Evolutionary conservation across 2,329 filamentous ascomycete genomes (phyloP).

Genomic region (Xylariaceae sp.): DNA sequence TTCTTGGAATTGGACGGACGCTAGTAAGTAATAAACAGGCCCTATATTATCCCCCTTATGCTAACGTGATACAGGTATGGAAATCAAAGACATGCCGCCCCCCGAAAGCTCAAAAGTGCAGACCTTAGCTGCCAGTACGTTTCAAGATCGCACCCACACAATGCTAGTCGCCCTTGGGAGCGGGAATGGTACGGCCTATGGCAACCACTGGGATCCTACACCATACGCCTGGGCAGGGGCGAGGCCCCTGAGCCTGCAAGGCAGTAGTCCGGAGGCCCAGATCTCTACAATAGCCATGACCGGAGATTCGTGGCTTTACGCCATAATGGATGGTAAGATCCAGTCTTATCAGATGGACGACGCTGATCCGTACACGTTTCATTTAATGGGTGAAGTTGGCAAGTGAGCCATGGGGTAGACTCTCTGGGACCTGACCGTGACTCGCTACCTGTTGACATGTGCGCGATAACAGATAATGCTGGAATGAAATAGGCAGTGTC

Average conservation of each 20-base stretch:
- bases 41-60: background rate
- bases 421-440: no score
- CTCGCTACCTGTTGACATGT: no score
- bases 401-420: no score
- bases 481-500: no score
- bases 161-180: background rate
- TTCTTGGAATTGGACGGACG: background rate
- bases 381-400: no score
- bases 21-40: background rate
- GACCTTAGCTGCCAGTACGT: background rate
- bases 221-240: background rate
- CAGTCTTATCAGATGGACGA: no score
- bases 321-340: background rate
- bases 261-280: background rate
- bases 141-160: background rate
- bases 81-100: no score
- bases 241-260: no score
- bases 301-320: background rate
- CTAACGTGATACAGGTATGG: no score
- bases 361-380: no score
- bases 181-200: background rate
- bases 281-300: slow-evolving; percentile 1
- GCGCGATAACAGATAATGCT: no score
- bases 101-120: background rate
- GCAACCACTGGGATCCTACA: background rate